Base-by-base conservation (phyloP, 2,329 filamentous ascomycete genomes). In the Rhynchosporium agropyri region DNA sequence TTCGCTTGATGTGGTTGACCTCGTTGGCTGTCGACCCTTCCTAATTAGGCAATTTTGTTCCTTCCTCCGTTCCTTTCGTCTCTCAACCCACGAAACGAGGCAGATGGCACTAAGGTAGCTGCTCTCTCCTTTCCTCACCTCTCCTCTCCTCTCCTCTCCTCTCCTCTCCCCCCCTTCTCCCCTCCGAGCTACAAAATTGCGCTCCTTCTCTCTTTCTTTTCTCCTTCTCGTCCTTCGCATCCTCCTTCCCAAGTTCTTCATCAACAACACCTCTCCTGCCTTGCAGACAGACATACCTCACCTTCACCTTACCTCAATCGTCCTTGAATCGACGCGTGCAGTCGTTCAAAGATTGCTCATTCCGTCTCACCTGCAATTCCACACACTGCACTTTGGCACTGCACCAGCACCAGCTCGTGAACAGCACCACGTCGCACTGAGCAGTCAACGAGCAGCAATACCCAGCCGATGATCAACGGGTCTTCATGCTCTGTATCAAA, bases 331-430 rank as follows among this genome's bases (percentile, higher is more conserved):
- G 36, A 63, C 46, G 58, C 51, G 58, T 67, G 68, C 61, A 63
- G 61, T 68, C 65, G 63, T 67, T 59, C 56, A 63, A 69, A 10
- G 60, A 69, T 70, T 71, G 70, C 70, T 71, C 69, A 69, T 71
- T 68, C 67, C 65, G 20, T 20, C 20, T 20, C 20, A 31, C 43
- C 57, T 49, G 33, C 9, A 36, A 6, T 36, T 10, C 6, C 33
- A 36, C 33, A 36, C 33, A n/a, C 46, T 43, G 33, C 33, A 28
- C 42, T 29, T 55, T 46, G 20, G 33, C 28, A 28, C 42, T 36
- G 50, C 40, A 43, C 20, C 20, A 20, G 20, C 20, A 20, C 20
- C 20, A 20, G 20, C 20, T 20, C 20, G 20, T 20, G 20, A 20
- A 20, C 20, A 20, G 20, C 20, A 20, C 20, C 20, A 20, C 20